Conservation (phyloP, 495 filamentous ascomycete species). For the Collariella sp. region DNA sequence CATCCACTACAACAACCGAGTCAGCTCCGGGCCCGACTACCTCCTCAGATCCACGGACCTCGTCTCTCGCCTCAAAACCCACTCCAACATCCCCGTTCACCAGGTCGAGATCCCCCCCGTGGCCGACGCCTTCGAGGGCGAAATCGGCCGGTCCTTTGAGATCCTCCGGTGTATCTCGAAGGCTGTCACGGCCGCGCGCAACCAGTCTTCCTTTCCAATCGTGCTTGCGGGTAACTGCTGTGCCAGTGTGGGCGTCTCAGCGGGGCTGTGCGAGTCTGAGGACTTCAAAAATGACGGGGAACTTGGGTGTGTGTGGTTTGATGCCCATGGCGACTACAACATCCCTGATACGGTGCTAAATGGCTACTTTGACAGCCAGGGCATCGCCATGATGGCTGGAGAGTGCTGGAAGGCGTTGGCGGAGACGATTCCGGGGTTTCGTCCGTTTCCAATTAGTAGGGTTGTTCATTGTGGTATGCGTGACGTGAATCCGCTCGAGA, state of each 20-base stretch:
- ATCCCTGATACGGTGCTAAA: conserved; percentile 5
- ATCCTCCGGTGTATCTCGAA: conserved; percentile 5
- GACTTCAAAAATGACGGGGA: neutral
- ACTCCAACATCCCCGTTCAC: neutral
- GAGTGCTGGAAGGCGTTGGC: conserved; percentile 12
- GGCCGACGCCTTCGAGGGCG: conserved; percentile 6
- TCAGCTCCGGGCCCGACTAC: conserved; percentile 8
- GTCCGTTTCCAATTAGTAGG: neutral
- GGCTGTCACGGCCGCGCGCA: conserved; percentile 6
- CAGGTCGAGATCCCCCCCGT: conserved; percentile 1
- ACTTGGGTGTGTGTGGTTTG: conserved; percentile 11
- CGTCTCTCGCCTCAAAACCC: neutral
- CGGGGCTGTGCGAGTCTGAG: neutral
- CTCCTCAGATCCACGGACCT: conserved; percentile 4
- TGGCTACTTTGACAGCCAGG: conserved; percentile 13
- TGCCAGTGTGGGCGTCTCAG: conserved; percentile 6
- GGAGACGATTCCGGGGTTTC: conserved; percentile 1
- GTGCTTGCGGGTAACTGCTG: conserved; percentile 9
- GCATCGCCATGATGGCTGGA: conserved; percentile 12
- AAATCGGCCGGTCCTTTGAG: conserved; percentile 10
- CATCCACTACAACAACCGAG: conserved; percentile 3
- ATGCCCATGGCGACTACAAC: conserved; percentile 13
- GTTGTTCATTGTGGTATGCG: conserved; percentile 9
- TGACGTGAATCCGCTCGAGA: conserved; percentile 10
- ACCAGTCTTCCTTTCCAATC: conserved; percentile 4